Evolutionary conservation across 2,329 filamentous ascomycete genomes (phyloP), one percentile per base, ranked within the genome.

Genomic region (Herpotrichia juniperi): DNA sequence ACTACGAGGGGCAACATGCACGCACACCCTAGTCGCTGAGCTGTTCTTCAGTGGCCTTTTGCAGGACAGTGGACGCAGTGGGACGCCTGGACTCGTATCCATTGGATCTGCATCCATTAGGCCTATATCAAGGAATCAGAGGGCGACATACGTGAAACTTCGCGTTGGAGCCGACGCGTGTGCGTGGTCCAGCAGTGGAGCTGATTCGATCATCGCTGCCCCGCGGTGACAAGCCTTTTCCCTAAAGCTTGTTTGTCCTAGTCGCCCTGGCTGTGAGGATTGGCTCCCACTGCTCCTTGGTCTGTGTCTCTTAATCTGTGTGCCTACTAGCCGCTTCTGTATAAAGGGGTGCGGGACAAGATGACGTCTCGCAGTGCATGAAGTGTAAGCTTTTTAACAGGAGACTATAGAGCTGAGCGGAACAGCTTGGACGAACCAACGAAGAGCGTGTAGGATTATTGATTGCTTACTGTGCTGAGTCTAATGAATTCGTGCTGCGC

Each of bases 221-320:
- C 24, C 12, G 42, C 42, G 4, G 12, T 44, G n/a, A 30, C 25
- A 28, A 44, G 26, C 24, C 24, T 44, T 44, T 44, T 16, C 16
- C 12, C 22, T 12, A 30, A 44, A 44, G 42, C 42, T 44, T 44
- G 42, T 30, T 30, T 26, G 24, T 9, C 8, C 42, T 44, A 31
- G 42, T 30, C 25, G 6, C 25, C 42, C 16, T 31, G 42, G 24
- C 31, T 44, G 11, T 21, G 26, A 12, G 10, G 14, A 14, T 14
- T 25, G 21, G 39, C 21, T 42, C 19, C 24, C 39, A 42, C 39
- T 22, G 39, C 39, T 37, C 7, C 34, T 28, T 42, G 39, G 14
- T 42, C 4, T 42, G n/a, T 17, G 14, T 28, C 11, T 42, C 21
- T 22, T 14, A 7, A 16, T 42, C 6, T 4, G 24, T 8, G 39